Base-by-base conservation (phyloP, 2,329 filamentous ascomycete genomes). In the Cordyceps militaris region DNA sequence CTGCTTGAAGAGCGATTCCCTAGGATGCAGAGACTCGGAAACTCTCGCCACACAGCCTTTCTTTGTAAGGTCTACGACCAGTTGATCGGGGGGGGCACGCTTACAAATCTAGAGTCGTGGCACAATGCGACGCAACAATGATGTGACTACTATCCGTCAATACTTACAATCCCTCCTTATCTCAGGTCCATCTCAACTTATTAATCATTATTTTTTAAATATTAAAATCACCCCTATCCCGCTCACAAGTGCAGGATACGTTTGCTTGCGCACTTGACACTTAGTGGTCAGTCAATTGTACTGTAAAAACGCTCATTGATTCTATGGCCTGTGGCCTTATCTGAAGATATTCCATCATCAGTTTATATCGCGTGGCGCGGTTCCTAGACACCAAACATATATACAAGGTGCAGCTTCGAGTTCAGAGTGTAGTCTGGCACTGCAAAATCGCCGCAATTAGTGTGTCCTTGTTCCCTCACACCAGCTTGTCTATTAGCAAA, bases 401-500 rank as follows among this genome's bases (percentile, higher is more conserved):
- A 40, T 57, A 57, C 55, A 57, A 34, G 42, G 55, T 32, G 47
- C 55, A 24, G 16, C 28, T 28, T 30, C 19, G 7, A 51, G 47
- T 23, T 47, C 46, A 50, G 54, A 57, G 38, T 16, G 11, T 11
- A 16, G 30, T 44, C 55, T 34, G 24, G 51, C 19, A 32, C 38
- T 51, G 21, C n/a, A 14, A 46, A 40, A 34, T 49, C 56, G 34
- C 21, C 21, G 49, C 43, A 30, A 48, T 58, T 48, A 52, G 23
- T 26, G 43, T 53, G 49, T 47, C 43, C 43, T 28, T 23, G 21
- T 23, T 48, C 16, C 49, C 49, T 52, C 23, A 10, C 26, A 21
- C 50, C 50, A 48, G 56, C 56, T 43, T 13, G 40, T 54, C 49
- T 57, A 57, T 50, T 43, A 51, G 28, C 46, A 57, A 50, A 36